Conservation (phyloP, 192 early-diverging fungal genomes). For the Coemansia sp. region DNA sequence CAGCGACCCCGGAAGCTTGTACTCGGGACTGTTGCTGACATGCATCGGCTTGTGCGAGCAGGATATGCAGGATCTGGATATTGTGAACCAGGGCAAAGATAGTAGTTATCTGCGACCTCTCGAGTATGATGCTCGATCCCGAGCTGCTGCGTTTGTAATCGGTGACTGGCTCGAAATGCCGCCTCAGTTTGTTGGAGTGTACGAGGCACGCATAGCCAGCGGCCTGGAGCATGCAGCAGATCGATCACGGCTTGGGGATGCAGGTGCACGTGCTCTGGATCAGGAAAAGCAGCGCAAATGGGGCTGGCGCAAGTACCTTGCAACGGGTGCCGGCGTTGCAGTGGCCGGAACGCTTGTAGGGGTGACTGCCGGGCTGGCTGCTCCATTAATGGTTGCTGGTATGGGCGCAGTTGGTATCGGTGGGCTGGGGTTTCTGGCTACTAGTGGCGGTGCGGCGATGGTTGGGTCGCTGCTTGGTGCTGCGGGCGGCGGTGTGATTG, state of each 20-base stretch:
- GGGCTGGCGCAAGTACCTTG: constrained; percentile 48
- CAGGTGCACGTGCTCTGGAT: constrained; percentile 28
- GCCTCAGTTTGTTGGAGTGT: constrained; percentile 37
- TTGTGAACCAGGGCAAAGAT: background rate
- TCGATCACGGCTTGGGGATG: constrained; percentile 35
- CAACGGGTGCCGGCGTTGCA: constrained; percentile 46
- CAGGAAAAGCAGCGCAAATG: constrained; percentile 29
- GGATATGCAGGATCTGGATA: background rate
- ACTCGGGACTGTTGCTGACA: constrained; percentile 26
- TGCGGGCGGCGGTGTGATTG: constrained; percentile 53
- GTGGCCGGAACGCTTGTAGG: constrained; percentile 53
- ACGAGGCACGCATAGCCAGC: constrained; percentile 27
- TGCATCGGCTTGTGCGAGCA: constrained; percentile 31
- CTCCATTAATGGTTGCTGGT: constrained; percentile 56
- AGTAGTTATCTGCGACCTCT: constrained; percentile 19
- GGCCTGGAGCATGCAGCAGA: constrained; percentile 29
- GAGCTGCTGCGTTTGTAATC: constrained; percentile 44
- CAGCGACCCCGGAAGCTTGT: constrained; percentile 28
- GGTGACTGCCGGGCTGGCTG: constrained; percentile 54
- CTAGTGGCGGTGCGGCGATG: constrained; percentile 50
- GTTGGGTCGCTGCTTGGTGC: constrained; percentile 53
- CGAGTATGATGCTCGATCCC: constrained; percentile 53
- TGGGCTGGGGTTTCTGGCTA: constrained; percentile 46
- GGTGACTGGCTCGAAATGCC: constrained; percentile 42
- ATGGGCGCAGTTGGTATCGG: constrained; percentile 51